Evolutionary conservation across 352 stramenopile species (phyloP).

Genomic region (Plasmopara muralis): DNA sequence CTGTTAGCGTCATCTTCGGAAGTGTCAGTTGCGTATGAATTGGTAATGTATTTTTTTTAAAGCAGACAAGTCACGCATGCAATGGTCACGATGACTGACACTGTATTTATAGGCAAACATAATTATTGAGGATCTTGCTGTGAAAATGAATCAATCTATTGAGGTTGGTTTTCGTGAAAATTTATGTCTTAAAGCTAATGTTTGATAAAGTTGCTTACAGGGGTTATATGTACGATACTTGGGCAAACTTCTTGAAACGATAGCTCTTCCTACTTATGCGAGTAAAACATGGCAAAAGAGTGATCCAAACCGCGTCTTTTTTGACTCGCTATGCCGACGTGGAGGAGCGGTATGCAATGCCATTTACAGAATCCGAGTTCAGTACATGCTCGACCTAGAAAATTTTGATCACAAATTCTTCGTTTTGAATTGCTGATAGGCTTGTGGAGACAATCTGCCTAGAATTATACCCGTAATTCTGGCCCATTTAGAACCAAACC

Average conservation of each 20-base stretch:
- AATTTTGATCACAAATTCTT: no score
- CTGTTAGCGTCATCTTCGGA: slow-evolving; percentile 53
- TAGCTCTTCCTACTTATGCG: slow-evolving; percentile 39
- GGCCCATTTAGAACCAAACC: slow-evolving; percentile 52
- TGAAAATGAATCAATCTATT: slow-evolving; percentile 21
- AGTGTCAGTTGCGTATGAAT: slow-evolving; percentile 43
- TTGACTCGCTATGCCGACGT: slow-evolving; percentile 71
- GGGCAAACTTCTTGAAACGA: slow-evolving; percentile 43
- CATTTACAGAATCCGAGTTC: not conserved
- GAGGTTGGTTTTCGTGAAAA: slow-evolving; percentile 29
- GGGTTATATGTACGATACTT: slow-evolving; percentile 51
- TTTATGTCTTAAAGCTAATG: not conserved
- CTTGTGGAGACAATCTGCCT: slow-evolving; percentile 49
- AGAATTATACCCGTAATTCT: slow-evolving; percentile 59
- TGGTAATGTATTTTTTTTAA: slow-evolving; percentile 29
- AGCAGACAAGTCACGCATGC: not conserved
- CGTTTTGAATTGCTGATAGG: slow-evolving; percentile 21
- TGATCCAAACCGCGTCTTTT: slow-evolving; percentile 50
- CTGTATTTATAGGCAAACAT: slow-evolving; percentile 29
- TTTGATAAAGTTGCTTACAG: slow-evolving; percentile 21
- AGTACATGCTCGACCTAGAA: no score
- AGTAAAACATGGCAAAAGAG: slow-evolving; percentile 52
- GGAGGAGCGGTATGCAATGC: slow-evolving; percentile 38
- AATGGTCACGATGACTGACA: not conserved
- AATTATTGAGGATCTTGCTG: slow-evolving; percentile 29